Evolutionary conservation across 1,284 basidiomycete species (phyloP), one percentile per base, ranked within the genome.

Genomic region (Termitomyces sp.): DNA sequence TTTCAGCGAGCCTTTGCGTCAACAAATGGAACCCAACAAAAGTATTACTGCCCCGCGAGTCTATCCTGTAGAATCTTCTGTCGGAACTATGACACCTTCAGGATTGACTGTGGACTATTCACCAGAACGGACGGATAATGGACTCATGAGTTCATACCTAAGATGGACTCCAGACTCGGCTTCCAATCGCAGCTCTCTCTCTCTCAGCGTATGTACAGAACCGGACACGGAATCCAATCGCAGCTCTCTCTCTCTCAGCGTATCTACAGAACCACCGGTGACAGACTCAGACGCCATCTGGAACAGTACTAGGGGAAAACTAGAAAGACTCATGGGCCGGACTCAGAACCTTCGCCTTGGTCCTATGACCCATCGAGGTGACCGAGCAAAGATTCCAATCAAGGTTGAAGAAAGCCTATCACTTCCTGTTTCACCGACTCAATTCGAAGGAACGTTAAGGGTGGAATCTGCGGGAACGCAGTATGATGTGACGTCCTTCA

Each of bases 401-500:
- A 33, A 31, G 1, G 50, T 24, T 5, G 47, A 50, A 7, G 42
- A 52, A n/a, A n/a, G n/a, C n/a, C n/a, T n/a, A n/a, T n/a, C n/a
- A n/a, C n/a, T n/a, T 1, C 49, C 52, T 37, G 54, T 54, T 13
- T 56, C 57, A 41, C 53, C 52, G 21, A 48, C 38, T 18, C 41
- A 28, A 31, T 48, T 42, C 46, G 48, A 50, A 40, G 62, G n/a
- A 63, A 63, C 33, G 58, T 60, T 61, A 11, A 63, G 64, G 47
- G 62, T 69, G 43, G 70, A 73, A 49, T 81, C 80, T n/a, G 68
- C 64, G 18, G 80, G 73, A 13, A 84, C 77, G 0, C 80, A 79
- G 56, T 86, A 83, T 58, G 85, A 88, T 57, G 83, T 88, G 19
- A 88, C 86, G 19, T 88, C 86, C 3, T 88, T 88, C 63, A 86